These are phyloP conservation scores for Obba rivulosa DNA, from an alignment of 768 basidiomycete genomes.

Conservation along the genomic window DNA sequence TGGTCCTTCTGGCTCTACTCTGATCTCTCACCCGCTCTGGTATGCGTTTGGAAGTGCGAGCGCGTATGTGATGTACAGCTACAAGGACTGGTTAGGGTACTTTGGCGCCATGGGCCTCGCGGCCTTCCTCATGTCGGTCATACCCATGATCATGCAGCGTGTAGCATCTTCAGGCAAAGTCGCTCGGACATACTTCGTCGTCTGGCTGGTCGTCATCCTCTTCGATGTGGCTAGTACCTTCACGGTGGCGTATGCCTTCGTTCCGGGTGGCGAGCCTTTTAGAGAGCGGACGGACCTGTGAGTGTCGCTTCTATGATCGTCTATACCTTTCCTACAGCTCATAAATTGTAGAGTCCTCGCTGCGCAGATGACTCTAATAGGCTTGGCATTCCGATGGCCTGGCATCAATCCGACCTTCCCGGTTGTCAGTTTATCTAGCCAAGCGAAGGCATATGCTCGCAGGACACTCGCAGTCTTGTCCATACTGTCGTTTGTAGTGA, in stretches of 20 bases:
- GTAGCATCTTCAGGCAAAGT: constrained; percentile 34
- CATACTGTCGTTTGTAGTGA: constrained; percentile 41
- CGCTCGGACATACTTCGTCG: constrained; percentile 46
- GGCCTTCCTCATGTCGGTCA: constrained; percentile 58
- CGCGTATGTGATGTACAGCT: constrained; percentile 51
- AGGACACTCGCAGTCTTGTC: constrained; percentile 18
- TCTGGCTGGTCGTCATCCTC: constrained; percentile 56
- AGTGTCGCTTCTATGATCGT: constrained; percentile 20
- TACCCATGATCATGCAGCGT: constrained; percentile 47
- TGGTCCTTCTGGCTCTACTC: not conserved
- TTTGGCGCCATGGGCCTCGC: constrained; percentile 57
- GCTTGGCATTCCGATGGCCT: constrained; percentile 42
- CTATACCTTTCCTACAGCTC: not conserved
- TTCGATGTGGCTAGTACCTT: constrained; percentile 68
- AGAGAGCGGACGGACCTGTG: constrained; percentile 75
- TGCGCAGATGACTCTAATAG: constrained; percentile 47
- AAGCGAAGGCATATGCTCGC: constrained; percentile 3
- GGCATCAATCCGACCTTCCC: not conserved
- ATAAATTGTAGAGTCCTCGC: constrained; percentile 44
- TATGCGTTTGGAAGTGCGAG: constrained; percentile 48
- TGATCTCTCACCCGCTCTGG: constrained; percentile 45
- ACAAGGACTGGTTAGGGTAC: constrained; percentile 67
- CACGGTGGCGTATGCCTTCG: constrained; percentile 89
- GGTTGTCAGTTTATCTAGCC: constrained; percentile 3
- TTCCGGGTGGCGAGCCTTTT: constrained; percentile 71